Base-by-base conservation (phyloP, 2,329 filamentous ascomycete species). In the Colletotrichum spinosum region DNA sequence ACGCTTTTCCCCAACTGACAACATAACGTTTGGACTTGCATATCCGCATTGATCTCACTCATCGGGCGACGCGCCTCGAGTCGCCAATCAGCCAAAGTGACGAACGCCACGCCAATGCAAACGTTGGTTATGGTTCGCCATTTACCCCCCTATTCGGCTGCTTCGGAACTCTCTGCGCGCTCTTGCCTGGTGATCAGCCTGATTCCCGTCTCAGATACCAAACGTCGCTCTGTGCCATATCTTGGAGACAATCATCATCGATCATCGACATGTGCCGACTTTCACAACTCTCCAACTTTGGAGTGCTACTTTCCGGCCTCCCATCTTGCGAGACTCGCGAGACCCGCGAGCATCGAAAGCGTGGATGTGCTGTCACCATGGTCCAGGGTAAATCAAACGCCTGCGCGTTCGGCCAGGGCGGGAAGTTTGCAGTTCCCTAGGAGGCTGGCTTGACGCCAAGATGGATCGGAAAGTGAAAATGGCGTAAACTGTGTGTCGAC, bases 121-220 rank as follows among this genome's bases (percentile, higher is more conserved):
- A 65, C 48, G 55, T 44, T 66, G 41, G 58, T 64, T 58, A 48
- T 39, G 38, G 60, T 55, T 59, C 60, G 38, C 53, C 44, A 5
- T 4, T 25, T 34, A 37, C 60, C 60, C 64, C 12, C 60, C 58
- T 34, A 52, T 56, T 67, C 64, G 53, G 58, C 48, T 54, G 35
- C 50, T 46, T 64, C 66, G 66, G 66, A 67, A 67, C 63, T 55
- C 37, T 67, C 50, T 37, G 49, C 45, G 44, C 50, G 44, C 34
- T 37, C 55, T 44, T 67, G 63, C 65, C 62, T 59, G 51, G 57
- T 44, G 68, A 67, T 69, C 64, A 54, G 42, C 60, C 13, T 13
- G 35, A n/a, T 42, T 56, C 44, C 25, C 50, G 68, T 68, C 67
- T 70, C 65, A 57, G 58, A 68, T 66, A 55, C 59, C 55, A 68